phyloP scores from a whole-genome alignment of 352 stramenopile genomes.

The Globisporangium nunn region DNA sequence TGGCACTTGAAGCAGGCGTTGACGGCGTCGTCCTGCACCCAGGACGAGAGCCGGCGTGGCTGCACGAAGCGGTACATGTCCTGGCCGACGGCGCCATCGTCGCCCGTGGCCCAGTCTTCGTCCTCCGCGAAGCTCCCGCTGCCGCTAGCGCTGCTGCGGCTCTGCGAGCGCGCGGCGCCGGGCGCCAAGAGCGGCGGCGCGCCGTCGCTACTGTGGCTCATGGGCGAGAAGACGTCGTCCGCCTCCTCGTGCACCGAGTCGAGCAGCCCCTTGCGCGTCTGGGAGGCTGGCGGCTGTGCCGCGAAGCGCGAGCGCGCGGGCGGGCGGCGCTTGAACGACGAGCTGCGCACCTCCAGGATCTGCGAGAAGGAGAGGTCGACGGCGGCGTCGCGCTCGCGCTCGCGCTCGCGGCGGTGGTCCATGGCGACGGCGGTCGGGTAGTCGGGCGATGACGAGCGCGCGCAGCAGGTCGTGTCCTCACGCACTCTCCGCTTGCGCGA shows the following conservation, averaged over 20 bases:
- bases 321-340: constrained; percentile 36
- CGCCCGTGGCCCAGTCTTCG: constrained; percentile 52
- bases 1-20: constrained; percentile 86
- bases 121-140: constrained; percentile 37
- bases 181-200: not conserved
- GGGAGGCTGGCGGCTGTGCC: constrained; percentile 3
- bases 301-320: constrained; percentile 11
- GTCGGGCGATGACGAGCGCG: no score
- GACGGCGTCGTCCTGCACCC: constrained; percentile 81
- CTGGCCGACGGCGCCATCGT: constrained; percentile 36
- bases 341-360: constrained; percentile 63
- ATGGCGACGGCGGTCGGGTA: constrained; percentile 1
- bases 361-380: constrained; percentile 74
- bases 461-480: no score
- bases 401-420: constrained; percentile 4
- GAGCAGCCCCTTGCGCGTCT: constrained; percentile 25
- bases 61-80: constrained; percentile 85
- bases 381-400: constrained; percentile 19
- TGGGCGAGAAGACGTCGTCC: constrained; percentile 13
- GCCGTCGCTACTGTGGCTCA: constrained; percentile 4
- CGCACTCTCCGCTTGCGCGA: no score
- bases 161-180: not conserved
- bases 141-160: constrained; percentile 14
- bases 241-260: constrained; percentile 50
- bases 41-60: constrained; percentile 65